These are phyloP conservation scores for Ailanthus altissimus DNA, from an alignment of 345 rosid species.

Conservation along the genomic window DNA sequence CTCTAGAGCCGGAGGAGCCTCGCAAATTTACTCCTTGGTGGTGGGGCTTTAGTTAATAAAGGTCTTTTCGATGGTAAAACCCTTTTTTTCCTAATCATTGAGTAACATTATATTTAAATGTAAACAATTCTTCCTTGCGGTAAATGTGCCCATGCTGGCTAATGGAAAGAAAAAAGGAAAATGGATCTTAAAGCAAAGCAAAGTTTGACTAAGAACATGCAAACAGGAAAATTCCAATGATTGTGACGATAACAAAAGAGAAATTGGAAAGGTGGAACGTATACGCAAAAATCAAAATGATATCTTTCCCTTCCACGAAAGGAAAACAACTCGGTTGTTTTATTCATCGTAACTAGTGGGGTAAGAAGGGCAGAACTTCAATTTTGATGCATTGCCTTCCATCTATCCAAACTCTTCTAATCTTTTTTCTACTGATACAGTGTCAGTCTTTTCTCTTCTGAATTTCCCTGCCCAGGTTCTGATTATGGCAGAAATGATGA, in stretches of 20 bases:
- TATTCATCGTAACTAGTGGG: conserved; percentile 3
- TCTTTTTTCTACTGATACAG: conserved; percentile 20
- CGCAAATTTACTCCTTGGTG: background rate
- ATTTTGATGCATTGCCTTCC: conserved; percentile 19
- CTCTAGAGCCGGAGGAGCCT: background rate
- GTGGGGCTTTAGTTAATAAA: background rate
- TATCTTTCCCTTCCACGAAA: background rate
- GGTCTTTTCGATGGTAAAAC: background rate
- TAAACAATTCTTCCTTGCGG: background rate
- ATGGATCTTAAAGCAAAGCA: too few species aligned
- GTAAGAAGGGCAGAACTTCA: conserved; percentile 6
- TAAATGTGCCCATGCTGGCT: background rate
- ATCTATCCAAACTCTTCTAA: conserved; percentile 8
- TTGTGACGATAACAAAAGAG: background rate
- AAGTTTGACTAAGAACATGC: background rate
- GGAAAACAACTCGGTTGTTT: background rate
- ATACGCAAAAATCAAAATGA: background rate
- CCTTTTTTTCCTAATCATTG: background rate
- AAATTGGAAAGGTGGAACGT: background rate
- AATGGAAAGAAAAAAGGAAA: background rate
- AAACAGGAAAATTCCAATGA: background rate
- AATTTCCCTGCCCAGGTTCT: conserved; percentile 34
- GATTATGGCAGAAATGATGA: conserved; percentile 18
- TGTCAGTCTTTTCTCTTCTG: conserved; percentile 34
- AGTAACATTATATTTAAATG: background rate